Evolutionary conservation across 169 alveolate species (phyloP), one percentile per base, ranked within the genome.

Genomic region (Neospora caninum): DNA sequence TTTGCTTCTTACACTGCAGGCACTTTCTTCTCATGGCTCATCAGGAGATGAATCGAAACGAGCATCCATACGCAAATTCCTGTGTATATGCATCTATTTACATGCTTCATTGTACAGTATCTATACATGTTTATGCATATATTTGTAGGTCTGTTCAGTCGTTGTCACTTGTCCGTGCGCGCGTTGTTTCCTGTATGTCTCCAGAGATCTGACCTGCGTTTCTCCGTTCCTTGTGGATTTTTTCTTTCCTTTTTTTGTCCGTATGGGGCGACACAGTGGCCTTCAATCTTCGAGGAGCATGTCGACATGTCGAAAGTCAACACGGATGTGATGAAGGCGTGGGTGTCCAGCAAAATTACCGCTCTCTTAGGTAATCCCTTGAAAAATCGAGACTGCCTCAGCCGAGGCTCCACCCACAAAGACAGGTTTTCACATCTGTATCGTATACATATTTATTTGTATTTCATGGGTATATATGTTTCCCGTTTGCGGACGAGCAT

Each of bases 281-380:
- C 97, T 43, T 88, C 93, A 27, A 83, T 82, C 49, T 95, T 95
- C 69, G 78, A 64, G 9, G 80, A 88, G 38, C 91, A 49, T 38
- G 97, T 95, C 16, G 95, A 95, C 93, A 95, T 95, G 91, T 49
- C 91, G 84, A 95, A 92, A 49, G 96, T 95, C n/a, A 80, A 93
- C 45, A 70, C 92, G 69, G 95, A 95, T 49, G 91, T 94, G n/a
- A 92, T 95, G 91, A 92, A 88, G 39, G 93, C 93, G 20, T 95
- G 97, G 97, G 91, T 95, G 67, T 88, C 92, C 41, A 92, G 91
- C 69, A 80, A 84, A 70, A 92, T 94, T 49, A 95, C 97, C 34
- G 91, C 92, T 69, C 78, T 95, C 42, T 84, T 95, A 41, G 97
- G 96, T 82, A 49, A 42, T 83, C 7, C 45, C 64, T 16, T 54